These are phyloP conservation scores for Volvox carteri DNA, from an alignment of 163 green algal genomes.

Conservation along the genomic window DNA sequence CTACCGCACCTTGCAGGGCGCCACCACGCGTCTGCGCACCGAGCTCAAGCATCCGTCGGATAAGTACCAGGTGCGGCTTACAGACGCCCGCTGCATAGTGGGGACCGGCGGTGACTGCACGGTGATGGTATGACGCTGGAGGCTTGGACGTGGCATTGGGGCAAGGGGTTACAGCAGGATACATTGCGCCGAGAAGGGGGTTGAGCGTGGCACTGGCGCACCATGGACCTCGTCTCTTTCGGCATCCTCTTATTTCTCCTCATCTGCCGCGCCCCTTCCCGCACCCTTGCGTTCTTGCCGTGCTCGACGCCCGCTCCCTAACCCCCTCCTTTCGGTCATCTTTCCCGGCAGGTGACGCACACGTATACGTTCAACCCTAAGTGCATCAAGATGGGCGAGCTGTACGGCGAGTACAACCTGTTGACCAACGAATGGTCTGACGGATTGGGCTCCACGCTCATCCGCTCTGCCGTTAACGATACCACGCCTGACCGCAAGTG, in stretches of 20 bases:
- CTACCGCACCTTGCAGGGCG: conserved; percentile 78
- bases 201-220: not conserved
- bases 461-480: conserved; percentile 80
- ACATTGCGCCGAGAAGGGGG: too few relatives aligned
- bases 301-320: too few relatives aligned
- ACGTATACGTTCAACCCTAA: conserved; percentile 90
- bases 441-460: conserved; percentile 84
- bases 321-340: too few relatives aligned
- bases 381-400: conserved; percentile 90
- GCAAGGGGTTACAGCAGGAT: not conserved
- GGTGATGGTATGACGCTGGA: too few relatives aligned
- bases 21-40: conserved; percentile 71
- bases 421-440: conserved; percentile 90
- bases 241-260: too few relatives aligned
- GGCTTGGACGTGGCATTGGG: not conserved
- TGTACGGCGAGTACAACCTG: conserved; percentile 90
- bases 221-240: too few relatives aligned
- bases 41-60: conserved; percentile 68
- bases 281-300: too few relatives aligned
- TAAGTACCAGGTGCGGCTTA: conserved; percentile 73
- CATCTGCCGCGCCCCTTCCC: too few relatives aligned
- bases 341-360: conserved; percentile 80
- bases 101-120: too few relatives aligned
- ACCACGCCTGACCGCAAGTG: conserved; percentile 81
- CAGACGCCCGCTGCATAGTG: too few relatives aligned